Evolutionary conservation across 2,329 filamentous ascomycete genomes (phyloP), one percentile per base, ranked within the genome.

Genomic region (Trichoderma sp.): DNA sequence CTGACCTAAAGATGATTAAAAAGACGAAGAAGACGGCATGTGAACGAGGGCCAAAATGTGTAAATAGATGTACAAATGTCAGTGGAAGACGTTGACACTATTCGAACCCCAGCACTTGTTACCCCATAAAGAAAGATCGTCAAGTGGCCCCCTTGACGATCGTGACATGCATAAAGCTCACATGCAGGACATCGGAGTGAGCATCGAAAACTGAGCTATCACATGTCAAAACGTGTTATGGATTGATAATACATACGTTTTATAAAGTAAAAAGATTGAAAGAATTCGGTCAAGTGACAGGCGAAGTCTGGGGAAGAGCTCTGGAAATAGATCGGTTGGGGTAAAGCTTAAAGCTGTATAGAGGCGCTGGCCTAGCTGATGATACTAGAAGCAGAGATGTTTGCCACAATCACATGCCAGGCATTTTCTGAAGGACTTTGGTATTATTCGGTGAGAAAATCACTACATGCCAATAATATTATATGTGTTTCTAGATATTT

Each of bases 351-450:
- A 49, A 10, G 21, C 19, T 37, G 19, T 7, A 35, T 31, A 57
- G 7, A 53, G 35, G 62, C 33, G 52, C 24, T 4, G 6, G 53
- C 27, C 21, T 35, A 66, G 24, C 21, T 58, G 53, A 19, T 29
- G 49, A 64, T 37, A 11, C 33, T 47, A 11, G 43, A 49, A 49
- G 40, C 14, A 49, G 35, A 58, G n/a, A 66, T 49, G 53, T 66
- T 49, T n/a, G 63, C 63, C 63, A 66, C 63, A 66, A 58, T 66
- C 63, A 66, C 63, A 66, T 66, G 63, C 63, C 40, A 13, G 37
- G 24, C 37, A 35, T 19, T 58, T 40, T 35, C 37, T 49, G 29
- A 40, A 24, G 49, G 13, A 40, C 19, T 35, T 5, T 27, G 4
- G 13, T 10, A n/a, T 60, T 10, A 29, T 3, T 29, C 5, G 0